phyloP scores from a whole-genome alignment of 768 basidiomycete genomes.

The Tulasnella sp. region DNA sequence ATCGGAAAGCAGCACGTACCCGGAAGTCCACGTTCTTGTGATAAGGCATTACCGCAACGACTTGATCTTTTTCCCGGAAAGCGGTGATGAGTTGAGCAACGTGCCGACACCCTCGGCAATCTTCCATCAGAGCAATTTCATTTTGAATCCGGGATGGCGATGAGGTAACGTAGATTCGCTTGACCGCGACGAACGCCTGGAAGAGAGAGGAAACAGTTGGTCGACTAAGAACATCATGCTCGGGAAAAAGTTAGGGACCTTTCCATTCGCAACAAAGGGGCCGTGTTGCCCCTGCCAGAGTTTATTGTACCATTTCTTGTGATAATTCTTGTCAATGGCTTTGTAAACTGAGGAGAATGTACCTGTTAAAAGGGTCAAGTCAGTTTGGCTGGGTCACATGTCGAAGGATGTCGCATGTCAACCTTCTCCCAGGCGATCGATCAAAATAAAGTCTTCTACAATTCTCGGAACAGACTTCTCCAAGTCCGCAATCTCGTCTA shows the following conservation, averaged over 20 bases:
- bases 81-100: constrained; percentile 92
- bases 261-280: constrained; percentile 46
- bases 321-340: constrained; percentile 71
- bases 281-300: constrained; percentile 63
- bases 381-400: background rate
- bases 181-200: constrained; percentile 79
- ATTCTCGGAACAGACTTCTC: constrained; percentile 59
- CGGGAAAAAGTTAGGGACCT: background rate
- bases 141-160: constrained; percentile 87
- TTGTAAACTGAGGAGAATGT: constrained; percentile 99
- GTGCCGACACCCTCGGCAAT: constrained; percentile 75
- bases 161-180: constrained; percentile 95
- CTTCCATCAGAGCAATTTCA: constrained; percentile 84
- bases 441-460: constrained; percentile 56
- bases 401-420: background rate
- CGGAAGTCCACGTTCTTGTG: constrained; percentile 89
- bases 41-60: constrained; percentile 90
- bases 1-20: constrained; percentile 42
- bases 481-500: constrained; percentile 68
- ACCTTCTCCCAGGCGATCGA: constrained; percentile 87
- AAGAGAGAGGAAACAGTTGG: constrained; percentile 11
- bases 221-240: background rate
- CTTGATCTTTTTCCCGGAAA: constrained; percentile 83
- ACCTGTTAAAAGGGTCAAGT: constrained; percentile 37
- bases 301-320: constrained; percentile 66